Evolutionary conservation across 2,329 filamentous ascomycete genomes (phyloP), one percentile per base, ranked within the genome.

Genomic region (Knufia petricola): DNA sequence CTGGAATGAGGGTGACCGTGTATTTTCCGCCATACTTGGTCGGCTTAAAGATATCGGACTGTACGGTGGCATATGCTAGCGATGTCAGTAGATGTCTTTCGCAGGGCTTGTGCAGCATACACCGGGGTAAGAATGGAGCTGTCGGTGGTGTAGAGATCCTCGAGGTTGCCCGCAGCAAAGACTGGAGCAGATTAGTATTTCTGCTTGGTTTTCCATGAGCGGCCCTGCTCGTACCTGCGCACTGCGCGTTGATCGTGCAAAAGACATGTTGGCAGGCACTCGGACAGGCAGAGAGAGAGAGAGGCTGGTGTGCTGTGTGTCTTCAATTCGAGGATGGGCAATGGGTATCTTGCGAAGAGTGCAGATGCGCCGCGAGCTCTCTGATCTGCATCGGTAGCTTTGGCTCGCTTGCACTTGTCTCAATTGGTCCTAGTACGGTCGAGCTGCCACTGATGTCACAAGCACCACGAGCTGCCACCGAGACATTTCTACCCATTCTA

Each of bases 11-110:
- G 57, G 90, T 95, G 62, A 95, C 90, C 31, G 92, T 98, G 79
- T 96, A 98, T 77, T 96, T 98, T 75, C 90, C 87, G 69, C 92
- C 92, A 70, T 89, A 96, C 79, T 96, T 92, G 75, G 90, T 88
- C 61, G 89, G 89, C 80, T 95, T 95, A 81, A 96, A 95, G 72
- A 96, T 90, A 72, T 96, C 92, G 68, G 85, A 85, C 71, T 88
- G 81, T 61, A 95, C 76, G 57, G 87, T 94, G 61, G 87, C 87
- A 50, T 58, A 59, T 17, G 57, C 55, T 59, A 34, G 10, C 3
- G 4, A 12, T 28, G 32, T 49, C 13, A 30, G 40, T 45, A 41
- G 28, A 49, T 10, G 34, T 20, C 13, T 9, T 7, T n/a, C 15
- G 17, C 17, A 3, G 10, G 15, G 3, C 37, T 32, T n/a, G 32